A percentile compares a stretch with the other conserved stretches of the same genome.
Conservation (phyloP, 2,329 filamentous ascomycete species). For the Acrocalymma vagum region DNA sequence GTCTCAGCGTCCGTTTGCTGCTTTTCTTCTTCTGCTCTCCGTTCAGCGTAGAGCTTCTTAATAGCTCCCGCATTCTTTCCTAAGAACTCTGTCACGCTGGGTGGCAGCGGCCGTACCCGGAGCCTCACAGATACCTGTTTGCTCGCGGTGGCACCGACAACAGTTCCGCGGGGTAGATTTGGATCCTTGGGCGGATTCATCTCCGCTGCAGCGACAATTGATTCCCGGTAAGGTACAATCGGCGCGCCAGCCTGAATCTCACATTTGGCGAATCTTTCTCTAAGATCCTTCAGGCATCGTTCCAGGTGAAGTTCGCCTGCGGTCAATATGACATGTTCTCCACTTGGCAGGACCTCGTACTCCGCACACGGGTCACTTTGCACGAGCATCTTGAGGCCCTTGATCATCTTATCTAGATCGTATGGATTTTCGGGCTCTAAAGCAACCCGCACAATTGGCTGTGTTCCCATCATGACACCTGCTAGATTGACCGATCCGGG, state of each 20-base stretch:
- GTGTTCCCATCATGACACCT: slow-evolving; percentile 79
- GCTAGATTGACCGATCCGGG: slow-evolving; percentile 91
- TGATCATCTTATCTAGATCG: slow-evolving; percentile 94
- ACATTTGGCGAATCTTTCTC: slow-evolving; percentile 91
- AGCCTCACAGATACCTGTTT: slow-evolving; percentile 84
- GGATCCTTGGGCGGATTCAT: slow-evolving; percentile 91
- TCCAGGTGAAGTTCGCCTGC: slow-evolving; percentile 95
- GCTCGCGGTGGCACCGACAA: slow-evolving; percentile 78
- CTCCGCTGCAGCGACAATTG: slow-evolving; percentile 85
- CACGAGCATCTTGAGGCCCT: slow-evolving; percentile 83
- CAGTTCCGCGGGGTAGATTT: slow-evolving; percentile 83
- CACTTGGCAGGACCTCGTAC: slow-evolving; percentile 91
- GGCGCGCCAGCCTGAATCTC: slow-evolving; percentile 94
- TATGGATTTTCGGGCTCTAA: slow-evolving; percentile 91
- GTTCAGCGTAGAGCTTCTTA: slow-evolving; percentile 79
- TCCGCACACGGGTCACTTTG: slow-evolving; percentile 96
- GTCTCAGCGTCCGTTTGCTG: slow-evolving; percentile 44
- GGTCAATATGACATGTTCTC: slow-evolving; percentile 93
- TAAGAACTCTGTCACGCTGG: slow-evolving; percentile 83
- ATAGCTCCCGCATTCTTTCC: slow-evolving; percentile 81
- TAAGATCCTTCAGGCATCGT: slow-evolving; percentile 89
- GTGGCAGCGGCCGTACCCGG: slow-evolving; percentile 79
- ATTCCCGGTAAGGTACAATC: slow-evolving; percentile 95
- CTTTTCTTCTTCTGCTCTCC: slow-evolving; percentile 59
- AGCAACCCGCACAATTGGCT: slow-evolving; percentile 94